Evolutionary conservation across 2,329 filamentous ascomycete genomes (phyloP).

Genomic region (Aulographum hederae): DNA sequence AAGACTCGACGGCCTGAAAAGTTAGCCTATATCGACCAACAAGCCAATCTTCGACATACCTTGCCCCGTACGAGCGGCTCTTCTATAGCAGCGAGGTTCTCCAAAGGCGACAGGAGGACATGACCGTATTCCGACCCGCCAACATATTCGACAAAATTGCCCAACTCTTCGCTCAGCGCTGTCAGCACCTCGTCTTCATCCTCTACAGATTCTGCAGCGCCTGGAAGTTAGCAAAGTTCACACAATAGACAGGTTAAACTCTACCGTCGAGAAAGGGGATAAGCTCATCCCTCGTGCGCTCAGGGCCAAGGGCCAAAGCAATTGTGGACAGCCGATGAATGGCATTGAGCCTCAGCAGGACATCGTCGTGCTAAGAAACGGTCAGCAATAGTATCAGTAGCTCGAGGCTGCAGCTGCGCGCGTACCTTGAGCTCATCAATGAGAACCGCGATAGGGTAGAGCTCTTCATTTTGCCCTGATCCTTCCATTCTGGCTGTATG

Average conservation of each 20-base stretch:
- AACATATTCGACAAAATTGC: conserved; percentile 93
- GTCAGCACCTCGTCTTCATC: conserved; percentile 98
- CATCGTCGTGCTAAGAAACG: conserved; percentile 71
- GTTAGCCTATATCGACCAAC: conserved; percentile 11
- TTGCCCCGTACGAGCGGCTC: conserved; percentile 96
- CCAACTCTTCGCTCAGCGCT: conserved; percentile 89
- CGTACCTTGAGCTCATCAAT: conserved; percentile 98
- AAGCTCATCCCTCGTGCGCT: conserved; percentile 93
- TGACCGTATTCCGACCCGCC: conserved; percentile 87
- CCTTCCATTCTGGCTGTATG: conserved; percentile 58
- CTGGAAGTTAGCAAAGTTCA: conserved; percentile 16
- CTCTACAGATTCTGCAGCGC: conserved; percentile 72
- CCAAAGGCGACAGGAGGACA: conserved; percentile 87
- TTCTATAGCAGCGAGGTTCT: conserved; percentile 96
- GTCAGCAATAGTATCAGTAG: conserved; percentile 5
- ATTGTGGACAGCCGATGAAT: conserved; percentile 97
- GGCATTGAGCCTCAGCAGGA: conserved; percentile 90
- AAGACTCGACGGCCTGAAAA: conserved; percentile 78
- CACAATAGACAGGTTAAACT: conserved; percentile 13
- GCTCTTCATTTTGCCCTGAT: conserved; percentile 86
- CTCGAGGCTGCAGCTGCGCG: conserved; percentile 5
- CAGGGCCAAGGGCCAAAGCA: conserved; percentile 83
- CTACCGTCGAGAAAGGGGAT: conserved; percentile 97
- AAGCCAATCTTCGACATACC: conserved; percentile 31
- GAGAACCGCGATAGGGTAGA: conserved; percentile 97